phyloP scores from a whole-genome alignment of 345 rosid species.

The Gossypium bickii region DNA sequence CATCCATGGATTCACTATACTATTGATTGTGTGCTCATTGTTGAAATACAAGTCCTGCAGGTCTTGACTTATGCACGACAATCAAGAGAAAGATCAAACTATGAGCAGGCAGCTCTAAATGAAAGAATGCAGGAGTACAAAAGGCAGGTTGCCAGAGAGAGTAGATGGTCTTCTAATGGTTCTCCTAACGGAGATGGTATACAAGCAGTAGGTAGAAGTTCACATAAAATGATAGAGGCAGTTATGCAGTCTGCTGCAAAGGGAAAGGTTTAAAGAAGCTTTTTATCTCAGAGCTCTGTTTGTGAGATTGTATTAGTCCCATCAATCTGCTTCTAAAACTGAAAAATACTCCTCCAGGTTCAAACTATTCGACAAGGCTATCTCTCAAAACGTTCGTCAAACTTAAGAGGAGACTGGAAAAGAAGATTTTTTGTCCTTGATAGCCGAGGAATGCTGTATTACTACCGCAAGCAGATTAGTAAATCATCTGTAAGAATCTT shows the following conservation, averaged over 20 bases:
- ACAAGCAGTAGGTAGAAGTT: slow-evolving; percentile 83
- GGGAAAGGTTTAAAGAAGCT: slow-evolving; percentile 48
- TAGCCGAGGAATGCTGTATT: slow-evolving; percentile 72
- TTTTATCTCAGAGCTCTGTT: slow-evolving; percentile 10
- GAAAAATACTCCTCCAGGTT: slow-evolving; percentile 38
- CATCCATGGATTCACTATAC: background rate
- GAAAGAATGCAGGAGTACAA: slow-evolving; percentile 97
- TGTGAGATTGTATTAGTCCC: slow-evolving; percentile 1
- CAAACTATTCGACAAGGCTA: slow-evolving; percentile 79
- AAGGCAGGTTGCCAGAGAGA: slow-evolving; percentile 94
- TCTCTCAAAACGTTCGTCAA: slow-evolving; percentile 74
- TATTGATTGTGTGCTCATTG: background rate
- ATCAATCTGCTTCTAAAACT: slow-evolving; percentile 11
- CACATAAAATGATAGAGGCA: slow-evolving; percentile 67
- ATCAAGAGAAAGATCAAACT: slow-evolving; percentile 92
- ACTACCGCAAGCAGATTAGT: slow-evolving; percentile 78
- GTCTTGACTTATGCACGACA: slow-evolving; percentile 95
- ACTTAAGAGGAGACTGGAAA: slow-evolving; percentile 76
- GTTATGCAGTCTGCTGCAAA: slow-evolving; percentile 71
- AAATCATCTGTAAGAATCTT: slow-evolving; percentile 77
- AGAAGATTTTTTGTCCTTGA: slow-evolving; percentile 78
- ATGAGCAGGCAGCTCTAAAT: slow-evolving; percentile 90
- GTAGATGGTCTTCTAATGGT: slow-evolving; percentile 75
- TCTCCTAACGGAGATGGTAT: slow-evolving; percentile 95
- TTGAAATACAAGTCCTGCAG: slow-evolving; percentile 34